phyloP scores from a whole-genome alignment of 495 filamentous ascomycete species.

The Aspergillus incahuasiensis region DNA sequence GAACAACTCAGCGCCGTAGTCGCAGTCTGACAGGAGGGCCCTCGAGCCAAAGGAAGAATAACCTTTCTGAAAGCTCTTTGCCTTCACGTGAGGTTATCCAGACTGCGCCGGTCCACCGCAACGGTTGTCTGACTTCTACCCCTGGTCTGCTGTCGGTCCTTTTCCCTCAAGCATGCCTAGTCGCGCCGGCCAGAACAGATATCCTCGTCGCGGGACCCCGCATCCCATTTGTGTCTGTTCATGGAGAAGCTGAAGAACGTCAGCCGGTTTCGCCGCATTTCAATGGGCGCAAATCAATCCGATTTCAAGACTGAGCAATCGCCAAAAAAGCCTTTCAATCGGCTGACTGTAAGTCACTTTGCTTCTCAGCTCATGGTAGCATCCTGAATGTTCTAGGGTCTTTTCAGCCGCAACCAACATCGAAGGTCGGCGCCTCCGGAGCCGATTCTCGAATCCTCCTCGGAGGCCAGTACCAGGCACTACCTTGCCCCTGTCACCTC shows the following conservation, averaged over 20 bases:
- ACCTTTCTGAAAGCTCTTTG: neutral
- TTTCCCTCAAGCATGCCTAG: constrained; percentile 8
- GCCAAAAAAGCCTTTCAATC: constrained; percentile 20
- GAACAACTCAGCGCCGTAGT: constrained; percentile 1
- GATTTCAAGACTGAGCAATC: constrained; percentile 12
- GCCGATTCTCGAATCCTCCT: neutral
- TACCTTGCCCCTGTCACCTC: constrained; percentile 8
- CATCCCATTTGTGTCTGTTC: constrained; percentile 16
- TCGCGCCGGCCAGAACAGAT: constrained; percentile 7
- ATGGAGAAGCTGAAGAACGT: constrained; percentile 32
- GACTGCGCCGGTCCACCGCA: neutral
- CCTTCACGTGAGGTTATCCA: constrained; percentile 7
- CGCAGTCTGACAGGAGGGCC: neutral
- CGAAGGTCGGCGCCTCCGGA: constrained; percentile 1
- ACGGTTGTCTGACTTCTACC: neutral
- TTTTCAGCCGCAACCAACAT: constrained; percentile 16
- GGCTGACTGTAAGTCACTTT: constrained; percentile 15
- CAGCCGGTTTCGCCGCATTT: constrained; percentile 28
- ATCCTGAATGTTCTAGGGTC: constrained; percentile 13
- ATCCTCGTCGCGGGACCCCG: constrained; percentile 12
- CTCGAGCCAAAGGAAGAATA: constrained; percentile 2
- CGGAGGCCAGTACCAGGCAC: neutral
- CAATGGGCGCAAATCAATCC: constrained; percentile 24
- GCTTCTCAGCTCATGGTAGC: neutral
- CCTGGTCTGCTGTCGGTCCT: neutral